A percentile compares a stretch with the other conserved stretches of the same genome.
These are phyloP conservation scores for Zygnema cylindricum DNA, from an alignment of 139 green algal genomes.

Conservation along the genomic window DNA sequence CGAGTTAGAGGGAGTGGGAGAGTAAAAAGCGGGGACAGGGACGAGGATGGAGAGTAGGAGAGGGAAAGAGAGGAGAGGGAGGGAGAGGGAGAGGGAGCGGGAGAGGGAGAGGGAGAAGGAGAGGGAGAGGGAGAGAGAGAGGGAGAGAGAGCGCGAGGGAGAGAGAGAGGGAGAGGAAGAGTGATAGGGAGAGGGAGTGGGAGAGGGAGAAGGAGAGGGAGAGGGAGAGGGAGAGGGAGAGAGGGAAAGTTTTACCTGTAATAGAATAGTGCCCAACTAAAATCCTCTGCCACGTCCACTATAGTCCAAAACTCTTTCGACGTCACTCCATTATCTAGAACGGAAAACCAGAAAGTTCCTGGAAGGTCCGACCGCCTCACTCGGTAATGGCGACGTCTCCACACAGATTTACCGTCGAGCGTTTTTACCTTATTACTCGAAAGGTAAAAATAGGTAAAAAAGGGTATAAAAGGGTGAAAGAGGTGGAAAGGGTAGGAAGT, in stretches of 20 bases:
- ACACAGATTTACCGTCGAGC: slow-evolving; percentile 72
- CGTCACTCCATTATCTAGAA: slow-evolving; percentile 91
- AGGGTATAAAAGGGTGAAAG: neutral
- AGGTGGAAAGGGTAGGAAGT: no score
- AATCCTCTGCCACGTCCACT: slow-evolving; percentile 81
- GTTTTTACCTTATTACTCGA: slow-evolving; percentile 56
- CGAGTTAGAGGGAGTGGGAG: no score
- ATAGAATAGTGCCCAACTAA: slow-evolving; percentile 84
- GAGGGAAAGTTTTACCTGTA: slow-evolving; percentile 71
- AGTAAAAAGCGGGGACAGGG: no score
- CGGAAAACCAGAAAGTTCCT: slow-evolving; percentile 60
- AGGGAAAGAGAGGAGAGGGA: no score
- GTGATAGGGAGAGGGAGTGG: neutral
- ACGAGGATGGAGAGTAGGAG: no score
- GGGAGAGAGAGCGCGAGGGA: no score
- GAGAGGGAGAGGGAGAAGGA: no score
- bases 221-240: neutral
- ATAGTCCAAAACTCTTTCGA: slow-evolving; percentile 87
- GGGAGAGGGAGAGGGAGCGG: no score
- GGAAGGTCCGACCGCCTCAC: slow-evolving; percentile 68
- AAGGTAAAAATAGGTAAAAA: neutral
- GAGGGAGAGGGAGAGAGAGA: neutral
- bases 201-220: neutral
- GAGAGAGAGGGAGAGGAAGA: neutral
- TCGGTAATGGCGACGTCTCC: slow-evolving; percentile 83